A percentile compares a stretch with the other conserved stretches of the same genome.
Conservation (phyloP, 306 rosid species). For the Erythrophleum fordii region DNA sequence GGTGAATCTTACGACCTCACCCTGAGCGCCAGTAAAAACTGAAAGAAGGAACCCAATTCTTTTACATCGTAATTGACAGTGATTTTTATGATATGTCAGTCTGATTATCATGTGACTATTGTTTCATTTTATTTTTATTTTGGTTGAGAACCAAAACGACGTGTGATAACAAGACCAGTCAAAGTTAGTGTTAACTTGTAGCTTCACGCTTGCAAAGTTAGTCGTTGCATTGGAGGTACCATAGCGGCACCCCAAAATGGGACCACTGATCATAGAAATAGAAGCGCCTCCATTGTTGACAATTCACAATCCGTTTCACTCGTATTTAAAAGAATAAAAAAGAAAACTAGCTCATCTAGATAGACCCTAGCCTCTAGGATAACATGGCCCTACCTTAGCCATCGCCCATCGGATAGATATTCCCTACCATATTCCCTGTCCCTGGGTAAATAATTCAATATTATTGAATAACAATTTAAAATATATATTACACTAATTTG, state of each 20-base stretch:
- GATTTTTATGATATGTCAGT: slow-evolving; percentile 38
- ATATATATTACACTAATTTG: no score
- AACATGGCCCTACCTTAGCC: neutral
- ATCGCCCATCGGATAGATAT: neutral
- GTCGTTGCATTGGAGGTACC: neutral
- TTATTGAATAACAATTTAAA: no score
- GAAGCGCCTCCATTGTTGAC: slow-evolving; percentile 46
- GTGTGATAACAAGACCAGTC: slow-evolving; percentile 37
- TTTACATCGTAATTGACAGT: slow-evolving; percentile 30
- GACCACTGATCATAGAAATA: slow-evolving; percentile 22
- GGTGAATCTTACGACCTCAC: slow-evolving; percentile 36
- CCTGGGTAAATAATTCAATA: no score
- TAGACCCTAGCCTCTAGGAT: neutral
- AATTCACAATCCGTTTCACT: slow-evolving; percentile 31
- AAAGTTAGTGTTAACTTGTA: slow-evolving; percentile 31
- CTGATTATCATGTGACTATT: slow-evolving; percentile 39
- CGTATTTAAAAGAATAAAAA: slow-evolving; percentile 2
- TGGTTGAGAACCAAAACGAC: neutral
- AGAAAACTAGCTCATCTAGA: neutral
- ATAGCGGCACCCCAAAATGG: slow-evolving; percentile 26
- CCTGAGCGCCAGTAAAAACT: slow-evolving; percentile 41
- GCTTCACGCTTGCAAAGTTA: neutral
- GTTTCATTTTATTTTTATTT: slow-evolving; percentile 12
- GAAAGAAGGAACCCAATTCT: slow-evolving; percentile 33
- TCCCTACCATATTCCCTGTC: neutral